Base-by-base conservation (phyloP, 1,284 basidiomycete species). In the Tremellales sp. region DNA sequence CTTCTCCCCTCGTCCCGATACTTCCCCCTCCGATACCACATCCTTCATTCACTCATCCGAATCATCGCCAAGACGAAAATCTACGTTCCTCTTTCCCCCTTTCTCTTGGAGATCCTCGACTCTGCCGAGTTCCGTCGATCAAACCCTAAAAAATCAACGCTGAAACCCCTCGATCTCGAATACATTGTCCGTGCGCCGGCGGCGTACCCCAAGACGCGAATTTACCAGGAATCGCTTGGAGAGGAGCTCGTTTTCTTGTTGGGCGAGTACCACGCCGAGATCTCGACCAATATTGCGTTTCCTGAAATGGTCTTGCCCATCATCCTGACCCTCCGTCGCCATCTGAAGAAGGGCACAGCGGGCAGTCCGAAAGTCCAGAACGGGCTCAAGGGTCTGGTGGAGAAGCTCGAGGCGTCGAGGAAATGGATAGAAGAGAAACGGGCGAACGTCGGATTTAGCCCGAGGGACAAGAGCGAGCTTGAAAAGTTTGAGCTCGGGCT, bases 271-370 rank as follows among this genome's bases (percentile, higher is more conserved):
- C 75, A 75, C 50, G 69, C 79, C 79, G 45, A 74, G 73, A 50
- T 87, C 76, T 63, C 75, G 67, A 75, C 54, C 1, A 87, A 86
- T 68, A 84, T 97, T 47, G 89, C 89, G 0, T 97, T 97, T 75
- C 94, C 94, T 2, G 95, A 99, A 74, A 77, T 95, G 43, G 79
- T 84, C 12, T 80, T 97, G n/a, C 91, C 94, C 2, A 75, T 93
- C 31, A 74, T 84, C n/a, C 79, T 86, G 9, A 75, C 79, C 3
- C 75, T 93, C 47, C 81, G 81, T 81, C 82, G 71, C 72, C 78
- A 66, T 58, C 58, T 88, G 57, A 95, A 94, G 71, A 75, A 74
- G 60, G 64, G 63, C 4, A 61, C 57, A 5, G 67, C 66, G 22
- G 72, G 69, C 5, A 75, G 74, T 29, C 80, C 77, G 54, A 78